These are phyloP conservation scores for Synchytrium microbalum DNA, from an alignment of 371 early-diverging fungal species.

Conservation along the genomic window DNA sequence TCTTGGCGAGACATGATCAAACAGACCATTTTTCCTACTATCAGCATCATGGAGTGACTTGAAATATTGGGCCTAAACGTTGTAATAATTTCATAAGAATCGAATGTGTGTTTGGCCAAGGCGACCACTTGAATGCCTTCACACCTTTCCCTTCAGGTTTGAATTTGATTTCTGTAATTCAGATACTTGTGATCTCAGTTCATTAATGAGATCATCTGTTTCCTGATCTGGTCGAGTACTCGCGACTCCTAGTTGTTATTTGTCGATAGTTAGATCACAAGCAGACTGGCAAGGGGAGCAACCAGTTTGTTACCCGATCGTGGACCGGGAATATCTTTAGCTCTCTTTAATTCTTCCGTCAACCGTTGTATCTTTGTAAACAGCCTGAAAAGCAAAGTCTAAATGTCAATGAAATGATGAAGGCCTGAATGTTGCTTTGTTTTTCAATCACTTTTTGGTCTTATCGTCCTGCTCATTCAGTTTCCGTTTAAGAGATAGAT, in stretches of 20 bases:
- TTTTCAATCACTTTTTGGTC: constrained; percentile 40
- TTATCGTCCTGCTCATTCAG: constrained; percentile 32
- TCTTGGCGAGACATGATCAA: constrained; percentile 43
- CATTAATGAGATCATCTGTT: constrained; percentile 26
- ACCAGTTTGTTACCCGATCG: neutral
- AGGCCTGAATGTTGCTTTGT: too few species aligned
- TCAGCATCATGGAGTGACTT: constrained; percentile 42
- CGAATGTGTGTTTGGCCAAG: constrained; percentile 1
- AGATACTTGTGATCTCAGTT: constrained; percentile 29
- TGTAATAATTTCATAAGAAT: neutral
- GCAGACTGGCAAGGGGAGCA: too few species aligned
- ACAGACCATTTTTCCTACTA: constrained; percentile 29
- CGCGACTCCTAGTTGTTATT: neutral
- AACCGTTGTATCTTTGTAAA: constrained; percentile 37
- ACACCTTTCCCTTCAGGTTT: constrained; percentile 28
- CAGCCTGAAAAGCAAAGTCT: constrained; percentile 16
- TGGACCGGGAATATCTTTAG: constrained; percentile 6
- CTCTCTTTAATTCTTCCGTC: constrained; percentile 27
- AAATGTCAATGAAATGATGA: too few species aligned
- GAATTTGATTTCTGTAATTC: constrained; percentile 29
- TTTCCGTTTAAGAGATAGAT: constrained; percentile 33
- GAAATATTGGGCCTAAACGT: constrained; percentile 14
- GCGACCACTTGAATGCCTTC: neutral
- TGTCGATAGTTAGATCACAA: too few species aligned
- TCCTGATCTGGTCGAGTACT: constrained; percentile 20